phyloP scores from a whole-genome alignment of 768 basidiomycete genomes.

The Royoungia palumana region DNA sequence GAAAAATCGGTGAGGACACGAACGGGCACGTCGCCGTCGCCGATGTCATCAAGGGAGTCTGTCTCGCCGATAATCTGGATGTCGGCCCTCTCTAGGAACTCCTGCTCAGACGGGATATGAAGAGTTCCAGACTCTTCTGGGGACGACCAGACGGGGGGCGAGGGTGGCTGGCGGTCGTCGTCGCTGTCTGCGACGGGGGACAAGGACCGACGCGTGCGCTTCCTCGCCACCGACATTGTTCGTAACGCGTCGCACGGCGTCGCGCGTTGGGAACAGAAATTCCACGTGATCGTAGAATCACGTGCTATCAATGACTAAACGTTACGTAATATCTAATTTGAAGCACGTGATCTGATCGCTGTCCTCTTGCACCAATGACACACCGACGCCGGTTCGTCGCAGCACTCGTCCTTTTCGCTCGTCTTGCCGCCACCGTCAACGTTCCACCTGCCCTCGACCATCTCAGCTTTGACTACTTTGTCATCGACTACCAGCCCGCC shows the following conservation, averaged over 20 bases:
- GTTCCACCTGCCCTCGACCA: conserved; percentile 45
- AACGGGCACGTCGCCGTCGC: conserved; percentile 47
- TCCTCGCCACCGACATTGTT: conserved; percentile 22
- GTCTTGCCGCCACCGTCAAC: conserved; percentile 1
- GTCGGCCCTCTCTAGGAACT: conserved; percentile 39
- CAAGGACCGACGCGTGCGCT: conserved; percentile 24
- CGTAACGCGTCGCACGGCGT: not conserved
- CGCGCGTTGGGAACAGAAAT: not conserved
- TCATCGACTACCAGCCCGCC: conserved; percentile 60
- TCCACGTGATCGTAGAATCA: conserved; percentile 2
- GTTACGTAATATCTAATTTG: too few species aligned
- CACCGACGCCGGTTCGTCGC: conserved; percentile 3
- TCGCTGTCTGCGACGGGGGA: conserved; percentile 19
- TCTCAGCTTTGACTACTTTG: conserved; percentile 77
- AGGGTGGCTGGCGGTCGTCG: conserved; percentile 5
- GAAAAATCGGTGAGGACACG: conserved; percentile 53
- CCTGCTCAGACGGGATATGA: conserved; percentile 26
- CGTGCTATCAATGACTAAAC: too few species aligned
- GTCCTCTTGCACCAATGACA: conserved; percentile 9
- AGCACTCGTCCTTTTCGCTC: conserved; percentile 7
- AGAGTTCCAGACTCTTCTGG: conserved; percentile 6
- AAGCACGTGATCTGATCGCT: not conserved
- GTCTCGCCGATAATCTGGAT: conserved; percentile 46
- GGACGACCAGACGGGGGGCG: conserved; percentile 6
- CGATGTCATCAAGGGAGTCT: conserved; percentile 19